Evolutionary conservation across 805 yeast species (phyloP), one percentile per base, ranked within the genome.

Genomic region (Yamadazyma paraphyllophila): DNA sequence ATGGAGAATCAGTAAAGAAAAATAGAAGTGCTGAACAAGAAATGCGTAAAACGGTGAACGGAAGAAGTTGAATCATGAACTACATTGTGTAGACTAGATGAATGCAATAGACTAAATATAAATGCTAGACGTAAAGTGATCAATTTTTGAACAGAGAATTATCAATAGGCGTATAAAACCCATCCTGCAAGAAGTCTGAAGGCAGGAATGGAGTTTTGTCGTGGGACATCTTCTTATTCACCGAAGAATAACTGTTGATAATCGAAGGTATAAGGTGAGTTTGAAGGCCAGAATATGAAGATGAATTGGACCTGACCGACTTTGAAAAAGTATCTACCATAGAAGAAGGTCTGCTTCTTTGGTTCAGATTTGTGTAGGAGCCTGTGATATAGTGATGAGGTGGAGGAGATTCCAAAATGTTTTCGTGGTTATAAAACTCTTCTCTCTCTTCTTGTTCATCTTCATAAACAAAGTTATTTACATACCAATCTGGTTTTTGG

Each of bases 1-100:
- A 10, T 91, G 97, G 97, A 79, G 95, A 63, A 80, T 81, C 8
- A 41, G 36, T 16, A 47, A 43, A 27, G 45, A 38, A 12, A 46
- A 38, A 17, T 45, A 27, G 16, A 36, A 20, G 24, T 20, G 24
- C 6, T 20, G 24, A 20, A 20, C 6, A n/a, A n/a, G n/a, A n/a
- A n/a, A n/a, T n/a, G n/a, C n/a, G n/a, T n/a, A n/a, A n/a, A n/a
- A n/a, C n/a, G n/a, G n/a, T n/a, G n/a, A n/a, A n/a, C n/a, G n/a
- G n/a, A n/a, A n/a, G n/a, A n/a, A n/a, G n/a, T n/a, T n/a, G n/a
- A n/a, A n/a, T n/a, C n/a, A n/a, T n/a, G n/a, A n/a, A n/a, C n/a
- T n/a, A n/a, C n/a, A n/a, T n/a, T n/a, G n/a, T 20, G 24, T 20
- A 20, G n/a, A 20, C 24, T 20, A 20, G 24, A 20, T 6, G 24